Conservation (phyloP, 176 grass and related monocot species). For the Carex cristatella region DNA sequence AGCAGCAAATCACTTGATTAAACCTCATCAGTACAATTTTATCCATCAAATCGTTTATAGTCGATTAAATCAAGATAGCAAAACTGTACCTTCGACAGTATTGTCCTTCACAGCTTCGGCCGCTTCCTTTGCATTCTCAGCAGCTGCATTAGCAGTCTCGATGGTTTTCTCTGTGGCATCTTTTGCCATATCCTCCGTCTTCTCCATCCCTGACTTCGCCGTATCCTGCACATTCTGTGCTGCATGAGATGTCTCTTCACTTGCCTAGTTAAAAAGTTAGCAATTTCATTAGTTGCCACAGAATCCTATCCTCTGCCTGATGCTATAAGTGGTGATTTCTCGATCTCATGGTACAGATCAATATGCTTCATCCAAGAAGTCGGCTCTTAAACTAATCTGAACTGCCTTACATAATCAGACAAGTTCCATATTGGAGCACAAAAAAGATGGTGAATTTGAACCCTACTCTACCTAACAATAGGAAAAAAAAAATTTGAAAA, state of each 20-base stretch:
- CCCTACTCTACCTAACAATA: no score
- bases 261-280: constrained; percentile 14
- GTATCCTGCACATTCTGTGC: neutral
- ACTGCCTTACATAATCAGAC: neutral
- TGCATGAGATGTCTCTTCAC: constrained; percentile 14
- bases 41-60: neutral
- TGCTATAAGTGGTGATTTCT: neutral
- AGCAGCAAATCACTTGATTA: neutral
- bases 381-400: neutral
- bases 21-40: neutral
- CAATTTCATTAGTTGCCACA: neutral
- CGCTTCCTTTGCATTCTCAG: constrained; percentile 46
- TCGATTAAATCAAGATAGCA: neutral
- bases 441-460: no score
- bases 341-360: neutral
- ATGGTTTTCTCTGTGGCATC: constrained; percentile 44
- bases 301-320: neutral
- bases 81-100: constrained; percentile 40
- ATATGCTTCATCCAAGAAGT: neutral
- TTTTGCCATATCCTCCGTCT: constrained; percentile 31
- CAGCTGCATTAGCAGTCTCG: constrained; percentile 34
- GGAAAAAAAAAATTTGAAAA: neutral
- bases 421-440: neutral
- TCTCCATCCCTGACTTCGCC: constrained; percentile 26
- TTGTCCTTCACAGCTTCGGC: constrained; percentile 40